Evolutionary conservation across 1,284 basidiomycete genomes (phyloP), one percentile per base, ranked within the genome.

Genomic region (Cronartium ribicola): DNA sequence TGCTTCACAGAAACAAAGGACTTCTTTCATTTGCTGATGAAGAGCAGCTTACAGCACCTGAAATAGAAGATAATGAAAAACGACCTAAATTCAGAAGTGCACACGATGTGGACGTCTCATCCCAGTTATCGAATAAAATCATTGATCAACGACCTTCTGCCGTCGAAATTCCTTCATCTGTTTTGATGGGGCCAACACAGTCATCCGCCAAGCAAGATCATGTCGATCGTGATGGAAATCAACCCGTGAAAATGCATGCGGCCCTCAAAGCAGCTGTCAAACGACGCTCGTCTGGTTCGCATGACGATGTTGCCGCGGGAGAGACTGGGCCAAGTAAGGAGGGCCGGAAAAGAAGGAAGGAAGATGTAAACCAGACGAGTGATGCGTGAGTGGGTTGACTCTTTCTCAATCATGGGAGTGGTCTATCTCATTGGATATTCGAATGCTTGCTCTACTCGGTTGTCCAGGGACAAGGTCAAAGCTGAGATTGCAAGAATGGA

Each of bases 401-500:
- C 13, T 55, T 55, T 11, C 17, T 4, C 88, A 80, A 84, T 84
- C 13, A 84, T 86, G 11, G 83, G 81, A 79, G 84, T 87, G 84
- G 17, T 48, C 67, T 89, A 78, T 77, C 85, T 79, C 61, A 57
- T 64, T 67, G 39, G 39, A 14, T 14, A 66, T 48, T 20, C 60
- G 37, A 68, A 4, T 71, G 62, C 46, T 74, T 70, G 76, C 7
- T 14, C 37, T 39, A 39, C n/a, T 20, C 36, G 0, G 17, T 6
- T 36, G 29, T 29, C 57, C 77, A 92, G 90, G 64, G 85, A 85
- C 43, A 83, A 86, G 8, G 88, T 89, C 37, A 86, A 88, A 79
- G 85, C 87, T 5, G 90, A 94, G 81, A 94, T 96, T 73, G 89
- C 88, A 78, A 88, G 87, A 77, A 90, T 96, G 86, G 90, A 96